Evolutionary conservation across 192 early-diverging fungal genomes (phyloP), one percentile per base, ranked within the genome.

Genomic region (Fimicolochytrium jonesii): DNA sequence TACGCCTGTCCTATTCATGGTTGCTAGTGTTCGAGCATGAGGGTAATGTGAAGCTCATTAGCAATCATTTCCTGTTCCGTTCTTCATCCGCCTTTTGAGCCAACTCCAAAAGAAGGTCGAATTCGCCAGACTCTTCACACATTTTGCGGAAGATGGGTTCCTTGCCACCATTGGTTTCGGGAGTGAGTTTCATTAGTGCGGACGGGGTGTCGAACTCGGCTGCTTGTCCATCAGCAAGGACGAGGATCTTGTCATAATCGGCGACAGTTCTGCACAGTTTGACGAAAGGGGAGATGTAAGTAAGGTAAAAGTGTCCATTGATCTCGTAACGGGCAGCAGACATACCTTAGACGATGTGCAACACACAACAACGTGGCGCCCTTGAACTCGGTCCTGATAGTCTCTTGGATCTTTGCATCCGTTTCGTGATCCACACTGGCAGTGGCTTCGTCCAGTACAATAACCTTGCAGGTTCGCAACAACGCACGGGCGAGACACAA

Each of bases 341-440:
- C 46, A 18, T 48, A 48, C 46, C 46, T 48, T 25, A 83, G 44
- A 15, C 92, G 83, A 66, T 97, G 95, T 6, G 95, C 95, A 68
- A 98, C 91, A 47, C 85, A 87, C 22, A 98, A 65, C 32, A 98
- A 66, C 0, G 95, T 90, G 3, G 85, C 79, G 47, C 86, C 66
- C 34, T 72, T 69, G 44, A 86, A 79, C 52, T 87, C 81, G 25
- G 64, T 61, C 28, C 91, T 86, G 55, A 98, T 94, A 0, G 92
- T 92, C 20, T 69, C 65, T 70, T 97, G 94, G 68, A 97, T 95
- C 36, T 78, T 78, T 15, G 78, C 79, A 62, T 98, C 95, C 15
- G 91, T 94, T 52, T 84, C 78, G 67, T 86, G 84, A 62, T 98
- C 95, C 3, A 94, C 90, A 2, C 82, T 84, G 9, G 90, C 94